Conservation (phyloP, 1,284 basidiomycete genomes). For the Irpex sp. region DNA sequence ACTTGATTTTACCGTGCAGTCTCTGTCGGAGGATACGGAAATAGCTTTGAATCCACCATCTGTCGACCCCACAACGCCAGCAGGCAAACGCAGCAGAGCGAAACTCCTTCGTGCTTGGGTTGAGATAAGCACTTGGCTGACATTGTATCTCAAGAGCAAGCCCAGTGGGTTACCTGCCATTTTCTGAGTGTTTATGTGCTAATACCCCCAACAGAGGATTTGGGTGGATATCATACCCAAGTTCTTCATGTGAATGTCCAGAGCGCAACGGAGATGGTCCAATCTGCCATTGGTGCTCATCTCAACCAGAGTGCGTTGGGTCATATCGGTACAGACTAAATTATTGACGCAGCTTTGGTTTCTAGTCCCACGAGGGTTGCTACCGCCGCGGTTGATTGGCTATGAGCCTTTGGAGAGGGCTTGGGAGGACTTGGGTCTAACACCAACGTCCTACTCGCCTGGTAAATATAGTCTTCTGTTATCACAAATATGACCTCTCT, state of each 20-base stretch:
- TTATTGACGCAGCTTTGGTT: conserved; percentile 2
- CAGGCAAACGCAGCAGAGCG: conserved; percentile 48
- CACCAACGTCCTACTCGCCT: conserved; percentile 56
- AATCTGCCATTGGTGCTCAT: conserved; percentile 69
- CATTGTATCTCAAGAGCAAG: conserved; percentile 45
- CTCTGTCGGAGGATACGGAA: conserved; percentile 24
- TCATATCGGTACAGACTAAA: conserved; percentile 44
- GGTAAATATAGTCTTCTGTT: conserved; percentile 36
- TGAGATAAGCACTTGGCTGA: conserved; percentile 63
- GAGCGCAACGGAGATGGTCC: conserved; percentile 63
- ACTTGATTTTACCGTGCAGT: conserved; percentile 49
- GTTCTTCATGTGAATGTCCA: conserved; percentile 44
- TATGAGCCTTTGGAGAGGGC: conserved; percentile 35
- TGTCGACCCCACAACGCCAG: conserved; percentile 41
- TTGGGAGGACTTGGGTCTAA: conserved; percentile 56
- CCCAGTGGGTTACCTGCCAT: conserved; percentile 19
- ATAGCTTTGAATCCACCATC: conserved; percentile 49
- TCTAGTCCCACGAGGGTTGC: conserved; percentile 49
- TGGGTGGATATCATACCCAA: conserved; percentile 17
- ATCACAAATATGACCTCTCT: conserved; percentile 3
- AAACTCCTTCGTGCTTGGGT: conserved; percentile 75
- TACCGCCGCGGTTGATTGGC: conserved; percentile 36
- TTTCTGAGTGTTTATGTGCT: conserved; percentile 21
- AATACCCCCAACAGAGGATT: conserved; percentile 15
- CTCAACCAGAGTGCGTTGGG: conserved; percentile 60